Percentiles rank a stretch among this genome's conserved stretches.
These are phyloP conservation scores for Isoetes engelmannii DNA, from an alignment of 83 land plant genomes.

Conservation along the genomic window DNA sequence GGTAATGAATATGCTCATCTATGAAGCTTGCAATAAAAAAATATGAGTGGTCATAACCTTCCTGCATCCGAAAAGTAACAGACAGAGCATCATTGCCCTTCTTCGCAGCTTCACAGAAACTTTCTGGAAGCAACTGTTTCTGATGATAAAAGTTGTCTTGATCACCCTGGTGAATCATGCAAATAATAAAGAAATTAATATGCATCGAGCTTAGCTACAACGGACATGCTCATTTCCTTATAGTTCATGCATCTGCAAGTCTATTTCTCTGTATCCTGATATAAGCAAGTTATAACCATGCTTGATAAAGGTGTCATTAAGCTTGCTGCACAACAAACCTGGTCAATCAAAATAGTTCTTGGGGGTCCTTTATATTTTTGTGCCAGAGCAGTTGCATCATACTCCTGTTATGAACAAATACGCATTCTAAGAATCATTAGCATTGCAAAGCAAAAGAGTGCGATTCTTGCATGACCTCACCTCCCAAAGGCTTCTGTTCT, in stretches of 20 bases:
- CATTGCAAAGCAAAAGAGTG: neutral
- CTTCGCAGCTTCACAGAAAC: conserved; percentile 68
- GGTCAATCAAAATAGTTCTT: conserved; percentile 81
- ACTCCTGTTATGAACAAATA: conserved; percentile 58
- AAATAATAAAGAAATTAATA: neutral
- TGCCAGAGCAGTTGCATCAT: conserved; percentile 82
- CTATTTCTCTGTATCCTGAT: neutral
- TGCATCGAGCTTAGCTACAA: neutral
- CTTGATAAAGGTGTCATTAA: neutral
- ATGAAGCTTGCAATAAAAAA: conserved; percentile 86
- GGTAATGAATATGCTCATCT: conserved; percentile 85
- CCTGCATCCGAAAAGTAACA: conserved; percentile 56
- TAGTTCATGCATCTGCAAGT: neutral
- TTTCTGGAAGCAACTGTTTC: conserved; percentile 66
- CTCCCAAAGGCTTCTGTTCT: conserved; percentile 76
- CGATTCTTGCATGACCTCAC: conserved; percentile 24
- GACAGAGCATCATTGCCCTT: conserved; percentile 38
- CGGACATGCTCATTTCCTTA: neutral
- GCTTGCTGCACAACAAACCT: conserved; percentile 35
- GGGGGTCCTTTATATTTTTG: conserved; percentile 49
- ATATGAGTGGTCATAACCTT: conserved; percentile 94
- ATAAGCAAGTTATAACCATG: neutral
- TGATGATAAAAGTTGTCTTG: conserved; percentile 69
- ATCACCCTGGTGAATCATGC: conserved; percentile 50
- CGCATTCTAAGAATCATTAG: neutral